Evolutionary conservation across 345 rosid species (phyloP).

Genomic region (Acer saccharum): DNA sequence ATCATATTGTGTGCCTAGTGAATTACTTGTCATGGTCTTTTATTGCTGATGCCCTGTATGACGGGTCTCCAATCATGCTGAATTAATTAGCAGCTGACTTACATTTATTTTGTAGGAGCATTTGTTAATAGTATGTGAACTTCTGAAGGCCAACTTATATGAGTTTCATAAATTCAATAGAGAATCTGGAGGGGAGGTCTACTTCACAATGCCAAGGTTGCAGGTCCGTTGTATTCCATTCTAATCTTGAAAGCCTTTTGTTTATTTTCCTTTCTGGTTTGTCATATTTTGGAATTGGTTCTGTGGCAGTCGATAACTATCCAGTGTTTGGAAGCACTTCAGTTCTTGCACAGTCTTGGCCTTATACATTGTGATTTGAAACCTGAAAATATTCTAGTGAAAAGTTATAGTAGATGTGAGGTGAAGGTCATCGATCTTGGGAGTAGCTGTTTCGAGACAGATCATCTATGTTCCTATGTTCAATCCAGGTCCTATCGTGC

Average conservation of each 20-base stretch:
- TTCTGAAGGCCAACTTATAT: constrained; percentile 95
- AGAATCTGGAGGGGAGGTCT: constrained; percentile 98
- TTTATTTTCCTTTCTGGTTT: constrained; percentile 16
- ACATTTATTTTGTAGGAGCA: constrained; percentile 71
- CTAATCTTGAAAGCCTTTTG: constrained; percentile 13
- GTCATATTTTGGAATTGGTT: constrained; percentile 30
- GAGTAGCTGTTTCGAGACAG: constrained; percentile 99
- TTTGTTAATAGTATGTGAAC: constrained; percentile 95
- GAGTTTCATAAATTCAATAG: constrained; percentile 98
- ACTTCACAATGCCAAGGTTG: constrained; percentile 98
- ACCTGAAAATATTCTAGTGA: constrained; percentile 94
- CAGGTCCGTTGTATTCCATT: constrained; percentile 58
- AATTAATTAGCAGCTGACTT: constrained; percentile 12
- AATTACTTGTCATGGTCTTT: background rate
- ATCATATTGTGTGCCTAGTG: background rate
- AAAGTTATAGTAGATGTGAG: constrained; percentile 98
- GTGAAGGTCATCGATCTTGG: constrained; percentile 99
- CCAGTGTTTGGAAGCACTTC: constrained; percentile 97
- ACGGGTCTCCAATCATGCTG: constrained; percentile 9
- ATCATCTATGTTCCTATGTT: constrained; percentile 95
- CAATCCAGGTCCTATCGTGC: constrained; percentile 99
- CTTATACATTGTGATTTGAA: constrained; percentile 97
- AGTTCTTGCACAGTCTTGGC: constrained; percentile 91
- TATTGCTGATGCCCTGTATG: background rate
- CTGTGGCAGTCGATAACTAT: constrained; percentile 89